These are phyloP conservation scores for Geum urbanum DNA, from an alignment of 306 rosid species.

Conservation along the genomic window DNA sequence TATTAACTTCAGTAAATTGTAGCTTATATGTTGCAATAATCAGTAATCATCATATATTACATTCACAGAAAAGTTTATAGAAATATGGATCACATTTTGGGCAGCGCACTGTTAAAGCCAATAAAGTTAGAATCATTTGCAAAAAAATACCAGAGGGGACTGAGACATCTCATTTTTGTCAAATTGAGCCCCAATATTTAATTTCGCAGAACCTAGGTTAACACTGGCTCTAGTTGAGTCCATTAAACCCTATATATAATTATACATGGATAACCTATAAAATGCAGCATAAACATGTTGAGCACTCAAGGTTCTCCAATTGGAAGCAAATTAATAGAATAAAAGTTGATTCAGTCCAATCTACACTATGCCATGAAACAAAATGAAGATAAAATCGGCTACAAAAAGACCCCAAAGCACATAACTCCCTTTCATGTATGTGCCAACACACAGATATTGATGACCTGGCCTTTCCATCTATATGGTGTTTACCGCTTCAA, in stretches of 20 bases:
- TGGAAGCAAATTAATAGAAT: background rate
- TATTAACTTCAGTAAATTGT: background rate
- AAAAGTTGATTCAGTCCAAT: background rate
- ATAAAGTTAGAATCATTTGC: no score
- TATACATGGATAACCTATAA: background rate
- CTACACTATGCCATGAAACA: background rate
- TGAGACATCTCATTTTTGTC: no score
- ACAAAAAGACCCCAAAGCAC: background rate
- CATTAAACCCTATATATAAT: no score
- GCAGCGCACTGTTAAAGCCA: no score
- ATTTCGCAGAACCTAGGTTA: no score
- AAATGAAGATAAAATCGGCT: conserved; percentile 2
- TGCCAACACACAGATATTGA: background rate
- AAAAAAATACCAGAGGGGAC: no score
- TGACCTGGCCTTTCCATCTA: conserved; percentile 3
- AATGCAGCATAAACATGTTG: background rate
- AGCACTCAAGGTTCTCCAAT: conserved; percentile 4
- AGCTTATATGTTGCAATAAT: background rate
- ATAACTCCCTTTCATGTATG: background rate
- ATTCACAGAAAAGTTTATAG: background rate
- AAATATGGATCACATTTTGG: no score
- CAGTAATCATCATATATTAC: background rate
- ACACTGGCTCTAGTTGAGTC: no score
- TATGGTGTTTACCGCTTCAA: background rate
- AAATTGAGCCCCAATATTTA: no score